Evolutionary conservation across 1,284 basidiomycete species (phyloP).

Genomic region (Phellopilus nigrolimitatus): DNA sequence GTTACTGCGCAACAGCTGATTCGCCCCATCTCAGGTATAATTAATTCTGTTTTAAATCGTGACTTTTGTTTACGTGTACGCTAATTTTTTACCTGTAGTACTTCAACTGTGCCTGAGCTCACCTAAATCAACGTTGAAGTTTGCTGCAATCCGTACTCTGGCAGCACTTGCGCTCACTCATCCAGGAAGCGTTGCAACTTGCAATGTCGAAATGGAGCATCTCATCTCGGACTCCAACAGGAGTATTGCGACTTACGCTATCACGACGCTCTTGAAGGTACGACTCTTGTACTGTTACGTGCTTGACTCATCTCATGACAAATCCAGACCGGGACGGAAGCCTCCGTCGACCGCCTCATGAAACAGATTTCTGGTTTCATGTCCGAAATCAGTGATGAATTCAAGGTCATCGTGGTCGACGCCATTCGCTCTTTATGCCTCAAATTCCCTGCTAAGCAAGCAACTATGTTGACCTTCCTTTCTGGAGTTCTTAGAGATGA

Average conservation of each 20-base stretch:
- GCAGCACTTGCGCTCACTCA: conserved; percentile 83
- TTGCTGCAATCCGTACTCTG: conserved; percentile 95
- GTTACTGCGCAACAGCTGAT: conserved; percentile 76
- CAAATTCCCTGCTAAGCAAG: conserved; percentile 98
- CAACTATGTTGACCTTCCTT: conserved; percentile 91
- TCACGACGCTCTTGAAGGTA: conserved; percentile 96
- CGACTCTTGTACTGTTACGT: conserved; percentile 4
- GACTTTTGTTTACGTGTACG: neutral
- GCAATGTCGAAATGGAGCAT: conserved; percentile 97
- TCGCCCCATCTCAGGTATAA: conserved; percentile 81
- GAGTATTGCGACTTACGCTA: conserved; percentile 97
- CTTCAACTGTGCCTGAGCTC: conserved; percentile 92
- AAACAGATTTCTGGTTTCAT: conserved; percentile 99
- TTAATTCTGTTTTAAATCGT: neutral
- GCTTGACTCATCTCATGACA: conserved; percentile 19
- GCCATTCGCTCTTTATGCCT: conserved; percentile 97
- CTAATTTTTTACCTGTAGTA: conserved; percentile 43
- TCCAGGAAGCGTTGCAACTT: conserved; percentile 82
- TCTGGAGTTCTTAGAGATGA: conserved; percentile 94
- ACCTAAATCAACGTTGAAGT: conserved; percentile 92
- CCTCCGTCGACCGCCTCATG: conserved; percentile 97
- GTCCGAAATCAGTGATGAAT: conserved; percentile 99
- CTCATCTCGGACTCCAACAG: conserved; percentile 96
- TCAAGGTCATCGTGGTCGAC: conserved; percentile 99
- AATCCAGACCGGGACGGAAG: conserved; percentile 90